Evolutionary conservation across 2,329 filamentous ascomycete genomes (phyloP).

Genomic region (Aureobasidium sp.): DNA sequence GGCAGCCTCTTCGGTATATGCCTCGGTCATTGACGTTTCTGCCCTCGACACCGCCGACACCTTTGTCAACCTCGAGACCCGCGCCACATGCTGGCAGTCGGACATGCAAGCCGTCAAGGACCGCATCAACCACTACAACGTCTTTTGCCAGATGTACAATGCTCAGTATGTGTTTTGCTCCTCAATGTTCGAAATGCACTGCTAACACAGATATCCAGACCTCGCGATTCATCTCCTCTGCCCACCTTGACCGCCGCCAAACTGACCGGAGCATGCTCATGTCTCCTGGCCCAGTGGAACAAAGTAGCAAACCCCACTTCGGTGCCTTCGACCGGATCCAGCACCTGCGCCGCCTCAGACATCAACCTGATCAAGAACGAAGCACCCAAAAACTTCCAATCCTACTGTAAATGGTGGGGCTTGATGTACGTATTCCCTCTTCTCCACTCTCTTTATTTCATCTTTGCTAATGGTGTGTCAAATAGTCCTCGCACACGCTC

Average conservation of each 20-base stretch:
- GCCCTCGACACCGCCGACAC: background rate
- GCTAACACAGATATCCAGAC: background rate
- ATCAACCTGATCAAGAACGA: slow-evolving; percentile 10
- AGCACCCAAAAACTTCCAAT: slow-evolving; percentile 8
- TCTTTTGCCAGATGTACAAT: slow-evolving; percentile 12
- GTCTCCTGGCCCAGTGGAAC: slow-evolving; percentile 5
- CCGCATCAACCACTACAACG: slow-evolving; percentile 15
- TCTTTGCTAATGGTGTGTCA: background rate
- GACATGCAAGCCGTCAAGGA: slow-evolving; percentile 12
- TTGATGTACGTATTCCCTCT: background rate
- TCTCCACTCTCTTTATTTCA: background rate
- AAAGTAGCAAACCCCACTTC: slow-evolving; percentile 6
- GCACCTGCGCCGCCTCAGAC: slow-evolving; percentile 5
- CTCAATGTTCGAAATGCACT: background rate
- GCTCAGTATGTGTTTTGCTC: background rate
- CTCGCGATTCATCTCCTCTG: slow-evolving; percentile 5
- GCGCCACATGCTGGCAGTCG: slow-evolving; percentile 3
- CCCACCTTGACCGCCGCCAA: background rate
- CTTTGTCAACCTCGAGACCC: background rate
- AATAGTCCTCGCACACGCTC: slow-evolving; percentile 1
- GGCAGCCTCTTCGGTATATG: slow-evolving; percentile 12
- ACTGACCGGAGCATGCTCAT: slow-evolving; percentile 1
- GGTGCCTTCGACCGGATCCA: background rate
- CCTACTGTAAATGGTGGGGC: slow-evolving; percentile 12
- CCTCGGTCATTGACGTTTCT: background rate